Evolutionary conservation across 768 basidiomycete genomes (phyloP).

Genomic region (Leccinum barrowsii): DNA sequence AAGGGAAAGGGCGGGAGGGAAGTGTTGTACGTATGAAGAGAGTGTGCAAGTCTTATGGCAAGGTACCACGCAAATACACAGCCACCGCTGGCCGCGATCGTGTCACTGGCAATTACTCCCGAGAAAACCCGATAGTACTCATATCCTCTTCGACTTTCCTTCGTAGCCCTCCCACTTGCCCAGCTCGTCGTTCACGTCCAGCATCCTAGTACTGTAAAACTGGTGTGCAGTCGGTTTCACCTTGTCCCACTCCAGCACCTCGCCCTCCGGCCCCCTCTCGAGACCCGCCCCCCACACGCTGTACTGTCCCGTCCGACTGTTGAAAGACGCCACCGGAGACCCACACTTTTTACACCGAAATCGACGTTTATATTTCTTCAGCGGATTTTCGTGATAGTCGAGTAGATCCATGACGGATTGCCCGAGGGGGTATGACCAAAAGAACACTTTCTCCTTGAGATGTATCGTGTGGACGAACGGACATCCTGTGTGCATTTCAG

Average conservation of each 20-base stretch:
- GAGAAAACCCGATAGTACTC: slow-evolving; percentile 11
- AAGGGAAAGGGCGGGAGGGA: not conserved
- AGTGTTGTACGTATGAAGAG: not conserved
- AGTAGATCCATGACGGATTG: slow-evolving; percentile 34
- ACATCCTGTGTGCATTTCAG: slow-evolving; percentile 25
- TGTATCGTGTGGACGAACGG: slow-evolving; percentile 64
- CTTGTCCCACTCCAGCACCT: slow-evolving; percentile 48
- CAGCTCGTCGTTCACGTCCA: slow-evolving; percentile 53
- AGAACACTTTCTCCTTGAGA: slow-evolving; percentile 46
- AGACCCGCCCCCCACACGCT: slow-evolving; percentile 60
- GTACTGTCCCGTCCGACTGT: slow-evolving; percentile 44
- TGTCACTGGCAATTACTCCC: not conserved
- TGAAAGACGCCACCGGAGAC: slow-evolving; percentile 47
- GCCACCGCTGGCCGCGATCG: slow-evolving; percentile 16
- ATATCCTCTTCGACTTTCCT: slow-evolving; percentile 32
- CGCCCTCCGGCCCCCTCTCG: slow-evolving; percentile 48
- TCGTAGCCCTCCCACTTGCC: slow-evolving; percentile 70
- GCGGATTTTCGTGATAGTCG: slow-evolving; percentile 45
- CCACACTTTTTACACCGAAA: slow-evolving; percentile 65
- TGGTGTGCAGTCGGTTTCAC: slow-evolving; percentile 60
- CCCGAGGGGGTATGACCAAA: slow-evolving; percentile 39
- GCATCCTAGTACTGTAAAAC: slow-evolving; percentile 61
- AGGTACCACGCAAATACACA: slow-evolving; percentile 1
- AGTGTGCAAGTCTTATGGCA: not conserved
- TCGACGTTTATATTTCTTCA: slow-evolving; percentile 58